Conservation (phyloP, 768 basidiomycete species). For the Boletus reticuloceps region DNA sequence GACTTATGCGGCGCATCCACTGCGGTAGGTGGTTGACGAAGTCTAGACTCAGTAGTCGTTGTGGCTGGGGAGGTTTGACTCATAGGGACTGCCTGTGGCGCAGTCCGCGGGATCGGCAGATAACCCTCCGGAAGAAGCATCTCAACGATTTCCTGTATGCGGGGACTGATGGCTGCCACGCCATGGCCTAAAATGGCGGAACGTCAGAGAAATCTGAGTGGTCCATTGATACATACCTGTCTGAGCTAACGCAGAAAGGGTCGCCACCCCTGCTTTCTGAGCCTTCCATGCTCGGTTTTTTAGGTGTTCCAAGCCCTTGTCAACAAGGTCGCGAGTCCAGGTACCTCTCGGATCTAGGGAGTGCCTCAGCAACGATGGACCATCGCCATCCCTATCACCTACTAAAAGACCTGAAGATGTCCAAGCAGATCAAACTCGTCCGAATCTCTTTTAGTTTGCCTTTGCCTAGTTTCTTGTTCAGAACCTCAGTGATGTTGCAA, state of each 20-base stretch:
- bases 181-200: neutral
- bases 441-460: slow-evolving; percentile 11
- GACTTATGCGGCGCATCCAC: neutral
- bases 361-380: neutral
- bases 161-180: neutral
- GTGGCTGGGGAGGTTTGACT: no score
- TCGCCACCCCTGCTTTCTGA: slow-evolving; percentile 23
- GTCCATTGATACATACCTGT: slow-evolving; percentile 10
- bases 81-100: no score
- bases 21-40: neutral
- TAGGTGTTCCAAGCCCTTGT: slow-evolving; percentile 7
- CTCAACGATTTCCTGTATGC: neutral
- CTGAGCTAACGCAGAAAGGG: slow-evolving; percentile 21
- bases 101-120: neutral
- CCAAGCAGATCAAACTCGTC: slow-evolving; percentile 22
- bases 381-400: neutral
- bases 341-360: slow-evolving; percentile 4
- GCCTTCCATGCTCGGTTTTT: slow-evolving; percentile 5
- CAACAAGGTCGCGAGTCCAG: slow-evolving; percentile 12
- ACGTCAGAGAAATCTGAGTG: no score
- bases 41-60: no score
- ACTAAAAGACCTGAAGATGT: slow-evolving; percentile 21
- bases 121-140: neutral
- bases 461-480: slow-evolving; percentile 10
- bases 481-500: slow-evolving; percentile 12